These are phyloP conservation scores for Acanthamoeba triangularis DNA, from an alignment of 208 protist species.

Conservation along the genomic window DNA sequence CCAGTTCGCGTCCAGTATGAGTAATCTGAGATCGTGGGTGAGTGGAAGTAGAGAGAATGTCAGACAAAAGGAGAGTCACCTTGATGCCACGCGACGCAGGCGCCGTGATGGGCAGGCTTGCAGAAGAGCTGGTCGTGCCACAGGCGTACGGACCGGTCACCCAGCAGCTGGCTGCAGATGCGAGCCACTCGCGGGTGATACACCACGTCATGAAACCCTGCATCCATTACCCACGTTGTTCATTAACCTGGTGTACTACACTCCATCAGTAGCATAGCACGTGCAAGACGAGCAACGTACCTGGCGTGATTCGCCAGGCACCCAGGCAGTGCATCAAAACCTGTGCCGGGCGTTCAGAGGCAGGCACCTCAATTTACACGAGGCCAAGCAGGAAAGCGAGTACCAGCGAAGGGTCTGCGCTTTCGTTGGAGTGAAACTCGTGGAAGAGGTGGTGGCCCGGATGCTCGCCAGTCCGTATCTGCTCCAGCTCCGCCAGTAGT, in stretches of 20 bases:
- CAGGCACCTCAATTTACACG: no score
- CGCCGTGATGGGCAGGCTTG: constrained; percentile 29
- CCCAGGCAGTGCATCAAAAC: constrained; percentile 16
- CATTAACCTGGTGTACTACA: no score
- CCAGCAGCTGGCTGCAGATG: constrained; percentile 34
- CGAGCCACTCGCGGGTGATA: constrained; percentile 4
- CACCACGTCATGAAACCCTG: constrained; percentile 23
- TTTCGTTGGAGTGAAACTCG: constrained; percentile 71
- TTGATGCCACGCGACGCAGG: constrained; percentile 62
- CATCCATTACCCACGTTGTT: neutral
- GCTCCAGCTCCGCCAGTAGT: neutral
- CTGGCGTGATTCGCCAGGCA: constrained; percentile 1
- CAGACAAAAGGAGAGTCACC: neutral
- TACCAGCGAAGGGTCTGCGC: neutral
- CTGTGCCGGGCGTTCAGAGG: no score
- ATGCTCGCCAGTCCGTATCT: neutral
- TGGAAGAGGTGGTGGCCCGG: constrained; percentile 41
- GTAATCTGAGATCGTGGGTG: neutral
- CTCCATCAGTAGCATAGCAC: neutral
- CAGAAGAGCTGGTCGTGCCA: constrained; percentile 16
- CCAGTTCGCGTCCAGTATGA: constrained; percentile 70
- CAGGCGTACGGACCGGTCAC: neutral
- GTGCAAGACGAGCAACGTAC: neutral
- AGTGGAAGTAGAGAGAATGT: neutral
- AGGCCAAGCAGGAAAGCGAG: no score